Evolutionary conservation across 2,329 filamentous ascomycete genomes (phyloP).

Genomic region (Colletotrichum cereale): DNA sequence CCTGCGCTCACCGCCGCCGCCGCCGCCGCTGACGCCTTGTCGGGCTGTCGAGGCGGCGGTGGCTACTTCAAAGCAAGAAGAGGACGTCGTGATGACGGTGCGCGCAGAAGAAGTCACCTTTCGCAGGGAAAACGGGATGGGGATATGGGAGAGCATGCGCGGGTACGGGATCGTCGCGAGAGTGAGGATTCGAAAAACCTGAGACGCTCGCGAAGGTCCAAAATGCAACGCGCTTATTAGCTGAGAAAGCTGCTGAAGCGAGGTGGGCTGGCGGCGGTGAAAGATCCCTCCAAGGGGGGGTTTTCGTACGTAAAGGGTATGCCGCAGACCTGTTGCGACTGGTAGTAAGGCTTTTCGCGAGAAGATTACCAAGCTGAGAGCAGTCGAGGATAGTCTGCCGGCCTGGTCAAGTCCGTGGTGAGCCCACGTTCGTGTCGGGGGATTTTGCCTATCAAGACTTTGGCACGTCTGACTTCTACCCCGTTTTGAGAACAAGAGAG

Average conservation of each 20-base stretch:
- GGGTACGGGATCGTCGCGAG: constrained; percentile 64
- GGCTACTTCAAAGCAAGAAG: constrained; percentile 17
- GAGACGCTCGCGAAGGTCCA: not conserved
- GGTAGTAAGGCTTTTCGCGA: too few relatives aligned
- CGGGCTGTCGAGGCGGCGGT: too few relatives aligned
- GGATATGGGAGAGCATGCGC: constrained; percentile 62
- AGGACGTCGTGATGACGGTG: constrained; percentile 55
- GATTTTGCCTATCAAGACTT: too few relatives aligned
- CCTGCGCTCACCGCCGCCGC: not conserved
- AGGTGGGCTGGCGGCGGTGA: not conserved
- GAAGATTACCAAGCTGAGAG: too few relatives aligned
- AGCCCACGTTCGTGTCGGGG: too few relatives aligned
- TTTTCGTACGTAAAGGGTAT: not conserved
- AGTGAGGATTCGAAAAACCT: constrained; percentile 46
- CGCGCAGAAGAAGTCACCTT: constrained; percentile 63
- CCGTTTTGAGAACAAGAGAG: too few relatives aligned
- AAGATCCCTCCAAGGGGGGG: accelerated
- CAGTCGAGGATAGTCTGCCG: too few relatives aligned
- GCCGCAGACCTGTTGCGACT: not conserved
- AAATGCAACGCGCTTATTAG: not conserved
- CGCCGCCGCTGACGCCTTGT: too few relatives aligned
- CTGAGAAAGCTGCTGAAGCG: not conserved
- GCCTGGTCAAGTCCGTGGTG: too few relatives aligned
- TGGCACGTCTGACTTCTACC: too few relatives aligned
- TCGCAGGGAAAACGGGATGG: constrained; percentile 63